These are phyloP conservation scores for Leccinum uliginosum DNA, from an alignment of 768 basidiomycete species.

Conservation along the genomic window DNA sequence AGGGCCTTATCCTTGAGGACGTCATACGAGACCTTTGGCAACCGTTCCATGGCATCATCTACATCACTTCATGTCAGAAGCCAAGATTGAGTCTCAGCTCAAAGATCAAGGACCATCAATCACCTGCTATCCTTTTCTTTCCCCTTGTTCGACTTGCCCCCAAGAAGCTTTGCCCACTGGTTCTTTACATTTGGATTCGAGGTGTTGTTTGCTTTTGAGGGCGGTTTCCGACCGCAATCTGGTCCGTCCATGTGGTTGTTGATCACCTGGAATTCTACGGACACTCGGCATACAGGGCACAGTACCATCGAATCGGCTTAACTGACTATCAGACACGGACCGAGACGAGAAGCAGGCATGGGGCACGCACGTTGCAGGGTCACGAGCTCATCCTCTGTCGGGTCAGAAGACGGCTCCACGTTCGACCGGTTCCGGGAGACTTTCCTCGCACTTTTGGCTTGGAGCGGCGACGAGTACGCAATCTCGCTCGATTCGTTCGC, in stretches of 20 bases:
- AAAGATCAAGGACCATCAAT: not conserved
- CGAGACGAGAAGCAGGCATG: not conserved
- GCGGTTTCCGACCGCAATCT: slow-evolving; percentile 36
- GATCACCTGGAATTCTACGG: slow-evolving; percentile 44
- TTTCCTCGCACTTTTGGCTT: slow-evolving; percentile 19
- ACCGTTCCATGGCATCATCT: slow-evolving; percentile 38
- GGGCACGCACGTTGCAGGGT: slow-evolving; percentile 13
- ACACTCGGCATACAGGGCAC: slow-evolving; percentile 60
- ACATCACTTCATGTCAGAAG: slow-evolving; percentile 16
- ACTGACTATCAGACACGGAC: slow-evolving; percentile 3
- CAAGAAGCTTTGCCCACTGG: slow-evolving; percentile 44
- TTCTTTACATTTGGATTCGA: slow-evolving; percentile 23
- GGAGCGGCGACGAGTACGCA: slow-evolving; percentile 20
- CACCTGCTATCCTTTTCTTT: slow-evolving; percentile 37
- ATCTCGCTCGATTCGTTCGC: slow-evolving; percentile 20
- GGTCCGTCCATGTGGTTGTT: slow-evolving; percentile 64
- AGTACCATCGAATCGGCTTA: slow-evolving; percentile 37
- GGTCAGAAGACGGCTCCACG: slow-evolving; percentile 29
- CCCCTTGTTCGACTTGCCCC: slow-evolving; percentile 32
- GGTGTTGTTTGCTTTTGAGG: slow-evolving; percentile 18
- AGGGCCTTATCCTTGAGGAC: slow-evolving; percentile 59
- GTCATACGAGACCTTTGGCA: slow-evolving; percentile 65
- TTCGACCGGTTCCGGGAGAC: slow-evolving; percentile 7
- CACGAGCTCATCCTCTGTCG: slow-evolving; percentile 26
- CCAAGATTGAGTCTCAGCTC: slow-evolving; percentile 10